Base-by-base conservation (phyloP, 2,329 filamentous ascomycete species). In the Penicillium concentricum region DNA sequence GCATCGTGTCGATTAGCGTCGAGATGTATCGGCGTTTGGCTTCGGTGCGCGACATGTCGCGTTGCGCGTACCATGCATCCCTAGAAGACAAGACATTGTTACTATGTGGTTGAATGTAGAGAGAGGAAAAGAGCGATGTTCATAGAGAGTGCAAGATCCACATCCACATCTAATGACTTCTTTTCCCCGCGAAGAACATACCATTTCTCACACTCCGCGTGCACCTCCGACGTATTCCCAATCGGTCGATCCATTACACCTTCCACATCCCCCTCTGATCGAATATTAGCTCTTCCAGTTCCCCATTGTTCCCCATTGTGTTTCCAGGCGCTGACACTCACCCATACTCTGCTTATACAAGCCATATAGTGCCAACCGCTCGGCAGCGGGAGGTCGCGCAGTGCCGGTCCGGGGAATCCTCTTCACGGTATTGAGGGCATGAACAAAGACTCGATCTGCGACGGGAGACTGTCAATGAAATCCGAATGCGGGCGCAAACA, bases 321-420 rank as follows among this genome's bases (percentile, higher is more conserved):
- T 45, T n/a, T 7, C 16, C 41, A 4, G 18, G 16, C 16, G n/a
- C 9, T 4, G 22, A 16, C 20, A 67, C 74, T 61, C 76, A 84
- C 82, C 84, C 94, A 97, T 97, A 61, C 92, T 92, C 77, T 99
- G 94, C 74, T 99, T 99, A 80, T 99, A 99, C 64, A 99, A 83
- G 62, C 94, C 94, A 87, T 99, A 99, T 60, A 99, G 88, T 57
- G 90, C 89, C 66, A 99, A 82, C 56, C 94, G 88, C 70, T 95
- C 92, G 59, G 84, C 81, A 2, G 92, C 85, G 46, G 94, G 94
- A 44, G 94, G 94, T 61, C 94, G 89, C 61, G 91, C 87, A 51
- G 91, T 91, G 61, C 94, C 93, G 18, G 92, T 96, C 71, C 94
- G 93, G 67, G 90, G 90, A 67, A 99, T 95, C 78, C 95, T 95